Evolutionary conservation across 345 rosid genomes (phyloP), one percentile per base, ranked within the genome.

Genomic region (Streptanthus diversifolius): DNA sequence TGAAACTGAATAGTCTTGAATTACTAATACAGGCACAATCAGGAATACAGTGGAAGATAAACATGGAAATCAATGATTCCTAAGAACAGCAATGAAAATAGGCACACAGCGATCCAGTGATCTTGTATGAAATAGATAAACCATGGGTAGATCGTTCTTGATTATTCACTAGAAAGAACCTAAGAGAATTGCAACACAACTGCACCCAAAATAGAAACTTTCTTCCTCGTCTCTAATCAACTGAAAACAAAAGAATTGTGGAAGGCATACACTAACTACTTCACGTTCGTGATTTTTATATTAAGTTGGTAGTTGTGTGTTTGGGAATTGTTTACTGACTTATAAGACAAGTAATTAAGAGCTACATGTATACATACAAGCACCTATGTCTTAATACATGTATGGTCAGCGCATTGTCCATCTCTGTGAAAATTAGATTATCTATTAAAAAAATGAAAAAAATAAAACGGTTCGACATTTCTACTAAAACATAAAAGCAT

Each of bases 341-440:
- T 52, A 37, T 6, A 66, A 52, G 8, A 43, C 49, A 66, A 36
- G 71, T 36, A 66, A 52, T 10, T 24, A n/a, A 49, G 49, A 66
- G 71, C 36, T 66, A 14, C 14, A 41, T 41, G 9, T 15, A 13
- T 14, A 13, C 19, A 13, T 65, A 65, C 45, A 19, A 47, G 57
- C 7, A 12, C 44, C 18, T 12, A 14, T 25, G 54, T 7, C 5
- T 18, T 8, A 4, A 45, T 8, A 51, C 56, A 22, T 55, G 52
- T 47, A 4, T 47, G 52, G 52, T 18, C 52, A 29, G 32, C 32
- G 32, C 32, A 29, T 12, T 13, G 19, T 17, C 51, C 11, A 15
- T 8, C 10, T 45, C 22, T 4, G 10, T 6, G 51, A 45, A 44
- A 15, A 5, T 17, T 17, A 44, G 4, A 15, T 15, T 18, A 15